Conservation (phyloP, 306 rosid genomes). For the Dryas octopetala region DNA sequence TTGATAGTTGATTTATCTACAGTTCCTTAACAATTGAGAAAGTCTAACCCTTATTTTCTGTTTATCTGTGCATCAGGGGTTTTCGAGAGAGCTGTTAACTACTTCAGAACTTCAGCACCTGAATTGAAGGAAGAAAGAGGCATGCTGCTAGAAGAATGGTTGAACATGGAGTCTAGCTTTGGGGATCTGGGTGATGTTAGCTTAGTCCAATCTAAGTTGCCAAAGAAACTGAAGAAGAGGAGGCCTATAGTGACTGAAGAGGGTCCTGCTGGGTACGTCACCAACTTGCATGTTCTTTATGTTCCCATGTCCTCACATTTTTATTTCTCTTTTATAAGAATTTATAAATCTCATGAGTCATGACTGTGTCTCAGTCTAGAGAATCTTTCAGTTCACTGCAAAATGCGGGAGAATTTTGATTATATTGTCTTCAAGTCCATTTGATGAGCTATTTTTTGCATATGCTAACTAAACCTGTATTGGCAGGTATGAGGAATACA, state of each 20-base stretch:
- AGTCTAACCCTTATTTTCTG: constrained; percentile 3
- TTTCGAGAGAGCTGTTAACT: constrained; percentile 75
- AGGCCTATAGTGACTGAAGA: constrained; percentile 65
- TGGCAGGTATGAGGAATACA: constrained; percentile 79
- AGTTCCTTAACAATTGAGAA: neutral
- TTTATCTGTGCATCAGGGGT: constrained; percentile 53
- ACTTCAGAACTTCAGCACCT: constrained; percentile 81
- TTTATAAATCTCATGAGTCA: too few relatives aligned
- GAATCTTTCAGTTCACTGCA: neutral
- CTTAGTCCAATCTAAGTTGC: constrained; percentile 79
- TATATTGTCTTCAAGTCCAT: constrained; percentile 6
- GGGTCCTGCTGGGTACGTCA: constrained; percentile 77
- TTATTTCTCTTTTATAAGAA: neutral
- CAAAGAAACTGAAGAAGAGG: constrained; percentile 92
- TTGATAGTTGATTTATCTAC: constrained; percentile 16
- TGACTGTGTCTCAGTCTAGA: neutral
- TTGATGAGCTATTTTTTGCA: neutral
- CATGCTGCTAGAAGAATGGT: constrained; percentile 89
- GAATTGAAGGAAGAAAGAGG: constrained; percentile 95
- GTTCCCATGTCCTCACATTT: neutral
- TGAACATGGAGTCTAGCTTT: constrained; percentile 66
- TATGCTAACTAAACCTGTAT: constrained; percentile 26
- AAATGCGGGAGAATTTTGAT: neutral
- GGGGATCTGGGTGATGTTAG: constrained; percentile 78
- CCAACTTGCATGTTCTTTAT: neutral